These are phyloP conservation scores for Fusarium sororula DNA, from an alignment of 2,329 filamentous ascomycete species.

Conservation along the genomic window DNA sequence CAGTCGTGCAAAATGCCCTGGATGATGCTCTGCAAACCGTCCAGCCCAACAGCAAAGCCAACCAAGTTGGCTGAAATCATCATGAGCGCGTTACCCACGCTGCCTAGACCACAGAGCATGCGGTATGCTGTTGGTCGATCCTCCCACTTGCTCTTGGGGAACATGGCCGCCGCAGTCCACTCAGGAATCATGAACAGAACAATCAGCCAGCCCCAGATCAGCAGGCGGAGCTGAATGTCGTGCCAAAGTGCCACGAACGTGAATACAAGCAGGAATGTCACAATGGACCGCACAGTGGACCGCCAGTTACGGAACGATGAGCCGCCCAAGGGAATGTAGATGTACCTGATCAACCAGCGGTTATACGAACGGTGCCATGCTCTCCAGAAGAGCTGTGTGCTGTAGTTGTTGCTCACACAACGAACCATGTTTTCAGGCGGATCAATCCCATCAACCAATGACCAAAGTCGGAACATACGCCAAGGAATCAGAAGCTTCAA, in stretches of 20 bases:
- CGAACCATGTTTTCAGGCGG: conserved; percentile 98
- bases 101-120: conserved; percentile 81
- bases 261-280: conserved; percentile 86
- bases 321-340: conserved; percentile 92
- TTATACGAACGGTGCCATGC: conserved; percentile 97
- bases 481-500: conserved; percentile 95
- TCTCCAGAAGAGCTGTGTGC: conserved; percentile 91
- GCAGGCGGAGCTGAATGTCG: conserved; percentile 87
- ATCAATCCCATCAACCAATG: conserved; percentile 88
- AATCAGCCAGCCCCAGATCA: conserved; percentile 97
- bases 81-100: conserved; percentile 86
- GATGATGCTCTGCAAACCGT: conserved; percentile 82
- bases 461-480: conserved; percentile 99
- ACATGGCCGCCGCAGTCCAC: conserved; percentile 74
- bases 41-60: conserved; percentile 90
- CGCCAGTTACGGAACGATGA: conserved; percentile 58
- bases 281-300: conserved; percentile 65
- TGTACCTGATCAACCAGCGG: conserved; percentile 91
- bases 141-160: conserved; percentile 79
- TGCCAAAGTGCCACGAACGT: conserved; percentile 99
- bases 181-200: conserved; percentile 95
- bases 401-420: conserved; percentile 96
- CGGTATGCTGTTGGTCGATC: conserved; percentile 76
- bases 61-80: conserved; percentile 97
- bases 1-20: conserved; percentile 79